Evolutionary conservation across 2,329 filamentous ascomycete genomes (phyloP).

Genomic region (Botrytis aclada): DNA sequence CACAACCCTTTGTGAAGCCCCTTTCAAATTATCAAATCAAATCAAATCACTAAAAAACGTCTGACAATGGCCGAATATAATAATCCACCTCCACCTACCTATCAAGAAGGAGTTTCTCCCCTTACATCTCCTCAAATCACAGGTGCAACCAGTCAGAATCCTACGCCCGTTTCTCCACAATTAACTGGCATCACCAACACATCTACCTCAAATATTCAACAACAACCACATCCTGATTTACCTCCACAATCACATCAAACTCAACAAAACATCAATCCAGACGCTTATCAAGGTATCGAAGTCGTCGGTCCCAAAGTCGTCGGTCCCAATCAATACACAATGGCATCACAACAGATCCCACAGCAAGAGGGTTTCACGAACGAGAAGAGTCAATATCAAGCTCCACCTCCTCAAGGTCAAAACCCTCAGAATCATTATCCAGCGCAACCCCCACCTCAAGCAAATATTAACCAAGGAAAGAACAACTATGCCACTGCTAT

Average conservation of each 20-base stretch:
- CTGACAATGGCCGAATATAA: slow-evolving; percentile 10
- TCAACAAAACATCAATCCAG: background rate
- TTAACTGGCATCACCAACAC: background rate
- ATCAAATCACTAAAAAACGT: background rate
- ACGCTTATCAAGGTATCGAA: slow-evolving; percentile 16
- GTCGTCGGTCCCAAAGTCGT: slow-evolving; percentile 12
- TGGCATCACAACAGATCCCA: slow-evolving; percentile 6
- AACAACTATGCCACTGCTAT: slow-evolving; percentile 23
- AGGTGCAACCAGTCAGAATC: background rate
- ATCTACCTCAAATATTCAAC: slow-evolving; percentile 10
- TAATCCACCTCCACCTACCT: background rate
- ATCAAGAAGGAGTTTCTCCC: slow-evolving; percentile 6
- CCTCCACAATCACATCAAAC: background rate
- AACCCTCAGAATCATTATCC: background rate
- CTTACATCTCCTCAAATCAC: slow-evolving; percentile 13
- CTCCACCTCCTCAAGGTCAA: background rate
- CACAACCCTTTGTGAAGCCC: background rate
- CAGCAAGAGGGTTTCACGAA: slow-evolving; percentile 10
- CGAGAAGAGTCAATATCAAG: slow-evolving; percentile 6
- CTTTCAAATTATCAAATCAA: background rate
- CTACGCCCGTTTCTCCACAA: background rate
- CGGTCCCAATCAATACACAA: background rate
- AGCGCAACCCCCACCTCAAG: slow-evolving; percentile 4
- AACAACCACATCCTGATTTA: background rate
- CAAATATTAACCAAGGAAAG: slow-evolving; percentile 7